These are phyloP conservation scores for Poterioochromonas sp. DNA, from an alignment of 352 stramenopile genomes.

Conservation along the genomic window DNA sequence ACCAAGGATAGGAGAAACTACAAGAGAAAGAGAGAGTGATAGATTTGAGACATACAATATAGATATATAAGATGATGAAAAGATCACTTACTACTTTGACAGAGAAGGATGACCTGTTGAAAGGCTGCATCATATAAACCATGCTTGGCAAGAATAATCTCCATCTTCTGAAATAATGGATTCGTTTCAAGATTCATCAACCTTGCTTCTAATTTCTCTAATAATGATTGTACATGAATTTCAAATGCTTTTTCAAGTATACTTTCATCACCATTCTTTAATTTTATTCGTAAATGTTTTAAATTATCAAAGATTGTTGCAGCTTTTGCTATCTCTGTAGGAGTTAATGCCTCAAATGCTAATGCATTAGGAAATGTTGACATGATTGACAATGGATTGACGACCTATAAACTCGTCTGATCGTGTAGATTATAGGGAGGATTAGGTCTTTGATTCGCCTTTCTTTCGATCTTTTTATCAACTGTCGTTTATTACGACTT, in stretches of 20 bases:
- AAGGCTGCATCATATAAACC: slow-evolving; percentile 26
- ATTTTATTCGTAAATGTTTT: slow-evolving; percentile 15
- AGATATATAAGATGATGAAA: neutral
- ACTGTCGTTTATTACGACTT: no score
- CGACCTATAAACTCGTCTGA: no score
- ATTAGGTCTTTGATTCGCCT: no score
- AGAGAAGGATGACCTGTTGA: slow-evolving; percentile 15
- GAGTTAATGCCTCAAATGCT: neutral
- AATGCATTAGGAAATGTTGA: no score
- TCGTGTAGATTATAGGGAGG: no score
- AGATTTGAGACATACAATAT: neutral
- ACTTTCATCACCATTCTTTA: neutral
- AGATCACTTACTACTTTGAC: neutral
- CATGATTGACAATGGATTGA: no score
- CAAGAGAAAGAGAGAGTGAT: neutral
- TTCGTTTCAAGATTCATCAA: neutral
- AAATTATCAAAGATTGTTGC: slow-evolving; percentile 17
- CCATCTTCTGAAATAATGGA: neutral
- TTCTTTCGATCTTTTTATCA: no score
- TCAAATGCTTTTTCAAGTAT: slow-evolving; percentile 10
- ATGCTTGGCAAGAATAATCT: slow-evolving; percentile 28
- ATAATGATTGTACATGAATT: neutral
- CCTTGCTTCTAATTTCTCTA: slow-evolving; percentile 20
- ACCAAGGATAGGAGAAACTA: slow-evolving; percentile 7
- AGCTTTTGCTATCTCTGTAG: neutral